Base-by-base conservation (phyloP, 371 early-diverging fungal genomes). In the Zychaea mexicana region DNA sequence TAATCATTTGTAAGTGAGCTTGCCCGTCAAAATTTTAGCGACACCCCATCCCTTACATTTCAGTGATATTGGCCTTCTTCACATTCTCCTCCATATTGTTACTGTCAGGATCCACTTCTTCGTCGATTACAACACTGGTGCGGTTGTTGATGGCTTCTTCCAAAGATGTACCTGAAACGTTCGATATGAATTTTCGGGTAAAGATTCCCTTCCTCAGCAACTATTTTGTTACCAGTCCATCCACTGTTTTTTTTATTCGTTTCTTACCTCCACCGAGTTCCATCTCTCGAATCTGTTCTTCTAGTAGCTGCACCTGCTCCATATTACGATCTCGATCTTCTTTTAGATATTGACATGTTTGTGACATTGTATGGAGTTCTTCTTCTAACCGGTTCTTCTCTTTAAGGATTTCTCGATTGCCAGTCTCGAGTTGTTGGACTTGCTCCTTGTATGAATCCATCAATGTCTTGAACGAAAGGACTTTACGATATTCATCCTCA, bases 361-460 rank as follows among this genome's bases (percentile, higher is more conserved):
- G 85, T 22, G 82, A 71, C 60, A 88, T 78, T 45, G 81, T 80
- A 45, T 77, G 81, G n/a, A 89, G 60, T 62, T 93, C 90, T 61
- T 88, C 88, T 60, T 92, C 88, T 1, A 88, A 60, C 64, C 82
- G 83, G 45, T 83, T 79, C 54, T 88, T 90, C 60, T 94, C 92
- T 53, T 84, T 83, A 17, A 85, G 71, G 9, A 93, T 70, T 30
- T 84, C 70, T 26, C 81, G 80, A 65, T 87, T 91, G 54, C 88
- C 88, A 28, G 70, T 70, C 68, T 96, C 96, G 26, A 94, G 76
- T 21, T 86, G 76, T 12, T 84, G 74, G 21, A 94, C 86, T 70
- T 94, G 93, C 38, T 94, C 90, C 70, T 94, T 92, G 75, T 92
- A 94, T 7, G 90, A 88, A 54, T 94, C 95, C 85, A 94, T 88